Conservation (phyloP, 768 basidiomycete genomes). For the Auriscalpium vulgare region DNA sequence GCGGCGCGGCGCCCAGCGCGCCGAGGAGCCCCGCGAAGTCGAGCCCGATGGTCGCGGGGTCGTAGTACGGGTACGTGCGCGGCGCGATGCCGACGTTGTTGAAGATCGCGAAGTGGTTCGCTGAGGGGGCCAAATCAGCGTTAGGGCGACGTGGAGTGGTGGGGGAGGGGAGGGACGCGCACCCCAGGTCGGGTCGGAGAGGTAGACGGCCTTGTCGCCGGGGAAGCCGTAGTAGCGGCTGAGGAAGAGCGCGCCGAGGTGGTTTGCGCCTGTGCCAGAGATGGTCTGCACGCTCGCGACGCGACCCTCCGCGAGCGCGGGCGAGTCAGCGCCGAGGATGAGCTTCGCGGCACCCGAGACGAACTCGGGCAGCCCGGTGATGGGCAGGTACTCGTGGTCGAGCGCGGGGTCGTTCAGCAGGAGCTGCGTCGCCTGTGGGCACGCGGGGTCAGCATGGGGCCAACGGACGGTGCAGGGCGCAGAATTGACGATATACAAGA, state of each 20-base stretch:
- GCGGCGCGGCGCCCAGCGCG: conserved; percentile 54
- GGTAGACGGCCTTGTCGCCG: conserved; percentile 60
- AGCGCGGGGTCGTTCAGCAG: conserved; percentile 61
- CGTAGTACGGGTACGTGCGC: conserved; percentile 88
- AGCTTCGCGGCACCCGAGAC: conserved; percentile 75
- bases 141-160: neutral
- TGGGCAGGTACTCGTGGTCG: conserved; percentile 91
- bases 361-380: conserved; percentile 80
- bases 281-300: conserved; percentile 85
- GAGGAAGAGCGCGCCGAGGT: conserved; percentile 84
- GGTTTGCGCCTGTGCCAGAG: conserved; percentile 94
- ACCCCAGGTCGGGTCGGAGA: conserved; percentile 97
- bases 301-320: conserved; percentile 62
- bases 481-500: neutral
- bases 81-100: conserved; percentile 85
- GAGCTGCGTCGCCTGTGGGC: conserved; percentile 57
- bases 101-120: conserved; percentile 87
- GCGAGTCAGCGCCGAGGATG: conserved; percentile 67
- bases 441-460: neutral
- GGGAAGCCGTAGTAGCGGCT: conserved; percentile 71
- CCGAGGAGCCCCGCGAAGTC: conserved; percentile 65
- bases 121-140: conserved; percentile 28
- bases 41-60: conserved; percentile 81
- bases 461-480: neutral
- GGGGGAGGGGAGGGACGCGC: conserved; percentile 23